These are phyloP conservation scores for Diaporthe citri DNA, from an alignment of 2,329 filamentous ascomycete genomes.

Conservation along the genomic window DNA sequence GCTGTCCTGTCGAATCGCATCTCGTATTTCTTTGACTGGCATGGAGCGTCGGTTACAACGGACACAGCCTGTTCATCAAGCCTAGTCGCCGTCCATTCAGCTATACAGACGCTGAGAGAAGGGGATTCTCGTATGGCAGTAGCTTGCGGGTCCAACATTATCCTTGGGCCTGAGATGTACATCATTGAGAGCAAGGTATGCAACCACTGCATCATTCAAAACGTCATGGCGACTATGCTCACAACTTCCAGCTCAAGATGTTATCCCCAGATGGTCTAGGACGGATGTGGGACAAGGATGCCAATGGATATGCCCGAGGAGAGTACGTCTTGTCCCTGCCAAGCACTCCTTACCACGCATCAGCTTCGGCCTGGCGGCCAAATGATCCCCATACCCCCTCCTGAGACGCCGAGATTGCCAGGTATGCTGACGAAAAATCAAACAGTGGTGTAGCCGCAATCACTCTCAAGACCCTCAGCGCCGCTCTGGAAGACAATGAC, in stretches of 20 bases:
- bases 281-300: conserved; percentile 58
- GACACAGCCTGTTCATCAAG: conserved; percentile 59
- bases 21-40: conserved; percentile 53
- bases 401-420: not conserved
- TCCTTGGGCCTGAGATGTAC: conserved; percentile 50
- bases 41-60: conserved; percentile 54
- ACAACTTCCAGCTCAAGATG: not conserved
- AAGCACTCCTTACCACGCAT: not conserved
- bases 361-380: not conserved
- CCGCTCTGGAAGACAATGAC: conserved; percentile 40
- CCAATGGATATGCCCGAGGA: conserved; percentile 66
- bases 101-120: conserved; percentile 49
- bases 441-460: conserved; percentile 58
- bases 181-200: conserved; percentile 47
- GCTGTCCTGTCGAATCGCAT: not conserved
- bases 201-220: not conserved
- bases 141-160: conserved; percentile 50
- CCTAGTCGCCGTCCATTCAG: conserved; percentile 54
- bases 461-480: conserved; percentile 48
- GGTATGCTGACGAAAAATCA: not conserved
- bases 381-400: not conserved
- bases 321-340: conserved; percentile 47
- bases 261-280: conserved; percentile 45
- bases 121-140: conserved; percentile 49
- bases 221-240: not conserved